Evolutionary conservation across 768 basidiomycete species (phyloP).

Genomic region (Suillus americanus): DNA sequence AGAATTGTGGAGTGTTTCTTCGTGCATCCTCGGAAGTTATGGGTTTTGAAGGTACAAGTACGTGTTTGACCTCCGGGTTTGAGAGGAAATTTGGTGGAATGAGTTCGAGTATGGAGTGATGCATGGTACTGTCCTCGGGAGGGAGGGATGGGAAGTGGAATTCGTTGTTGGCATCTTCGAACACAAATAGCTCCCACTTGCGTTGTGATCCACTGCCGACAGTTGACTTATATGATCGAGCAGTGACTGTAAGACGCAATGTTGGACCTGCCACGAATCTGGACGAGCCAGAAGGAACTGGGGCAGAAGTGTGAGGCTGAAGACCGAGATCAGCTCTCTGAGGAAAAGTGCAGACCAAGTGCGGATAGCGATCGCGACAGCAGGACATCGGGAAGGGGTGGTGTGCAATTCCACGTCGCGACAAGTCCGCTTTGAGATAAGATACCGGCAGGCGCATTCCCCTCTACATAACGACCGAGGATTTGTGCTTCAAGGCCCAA

Average conservation of each 20-base stretch:
- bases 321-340: not conserved
- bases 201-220: conserved; percentile 33
- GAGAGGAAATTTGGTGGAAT: conserved; percentile 29
- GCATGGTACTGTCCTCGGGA: conserved; percentile 14
- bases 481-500: conserved; percentile 19
- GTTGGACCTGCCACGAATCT: conserved; percentile 19
- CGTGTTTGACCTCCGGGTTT: conserved; percentile 44
- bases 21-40: conserved; percentile 43
- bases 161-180: conserved; percentile 70
- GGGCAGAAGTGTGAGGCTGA: conserved; percentile 18
- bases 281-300: conserved; percentile 20
- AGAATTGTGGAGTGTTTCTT: conserved; percentile 66
- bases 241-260: conserved; percentile 14
- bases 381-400: conserved; percentile 24
- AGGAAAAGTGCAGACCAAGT: conserved; percentile 24
- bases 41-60: conserved; percentile 47
- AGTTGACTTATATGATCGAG: conserved; percentile 38
- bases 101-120: conserved; percentile 15
- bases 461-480: conserved; percentile 12
- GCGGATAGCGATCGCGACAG: conserved; percentile 21
- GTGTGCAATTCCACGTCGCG: conserved; percentile 30
- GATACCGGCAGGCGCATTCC: conserved; percentile 17
- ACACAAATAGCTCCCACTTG: conserved; percentile 28
- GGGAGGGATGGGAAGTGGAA: conserved; percentile 53
- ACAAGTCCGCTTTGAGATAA: conserved; percentile 23